Percentiles rank a stretch among this genome's conserved stretches.
Evolutionary conservation across 352 stramenopile species (phyloP).

Genomic region (Aphanomyces astaci): DNA sequence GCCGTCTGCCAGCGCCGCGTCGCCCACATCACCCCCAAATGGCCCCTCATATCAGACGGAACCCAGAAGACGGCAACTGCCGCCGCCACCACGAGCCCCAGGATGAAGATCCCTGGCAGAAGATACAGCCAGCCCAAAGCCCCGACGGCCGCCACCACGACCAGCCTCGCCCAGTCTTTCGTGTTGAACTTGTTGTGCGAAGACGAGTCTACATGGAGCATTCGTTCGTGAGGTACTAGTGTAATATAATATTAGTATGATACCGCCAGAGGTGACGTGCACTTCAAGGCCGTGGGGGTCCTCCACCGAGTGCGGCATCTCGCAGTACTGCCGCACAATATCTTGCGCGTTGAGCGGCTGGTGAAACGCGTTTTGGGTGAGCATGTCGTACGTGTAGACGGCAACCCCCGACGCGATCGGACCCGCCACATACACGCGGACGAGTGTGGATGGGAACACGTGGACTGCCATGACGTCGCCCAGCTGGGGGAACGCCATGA

Average conservation of each 20-base stretch:
- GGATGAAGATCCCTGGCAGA: not conserved
- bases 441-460: constrained; percentile 62
- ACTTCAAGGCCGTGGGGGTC: constrained; percentile 13
- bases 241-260: too few species aligned
- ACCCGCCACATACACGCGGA: constrained; percentile 61
- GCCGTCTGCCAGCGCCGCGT: not conserved
- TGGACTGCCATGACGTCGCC: constrained; percentile 47
- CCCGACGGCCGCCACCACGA: not conserved
- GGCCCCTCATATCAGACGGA: not conserved
- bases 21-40: not conserved
- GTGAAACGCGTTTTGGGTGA: constrained; percentile 21
- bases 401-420: constrained; percentile 50
- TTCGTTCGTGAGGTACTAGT: too few species aligned
- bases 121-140: not conserved
- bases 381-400: constrained; percentile 48
- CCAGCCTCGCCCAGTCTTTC: not conserved
- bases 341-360: not conserved
- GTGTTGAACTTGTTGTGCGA: not conserved
- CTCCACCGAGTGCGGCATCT: constrained; percentile 2
- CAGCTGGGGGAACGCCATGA: constrained; percentile 41
- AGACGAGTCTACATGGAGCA: not conserved
- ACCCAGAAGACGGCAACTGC: not conserved
- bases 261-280: constrained; percentile 11
- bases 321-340: constrained; percentile 9
- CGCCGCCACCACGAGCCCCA: not conserved